Evolutionary conservation across 78 protist genomes (phyloP).

Genomic region (Dictyostelium discoideum): DNA sequence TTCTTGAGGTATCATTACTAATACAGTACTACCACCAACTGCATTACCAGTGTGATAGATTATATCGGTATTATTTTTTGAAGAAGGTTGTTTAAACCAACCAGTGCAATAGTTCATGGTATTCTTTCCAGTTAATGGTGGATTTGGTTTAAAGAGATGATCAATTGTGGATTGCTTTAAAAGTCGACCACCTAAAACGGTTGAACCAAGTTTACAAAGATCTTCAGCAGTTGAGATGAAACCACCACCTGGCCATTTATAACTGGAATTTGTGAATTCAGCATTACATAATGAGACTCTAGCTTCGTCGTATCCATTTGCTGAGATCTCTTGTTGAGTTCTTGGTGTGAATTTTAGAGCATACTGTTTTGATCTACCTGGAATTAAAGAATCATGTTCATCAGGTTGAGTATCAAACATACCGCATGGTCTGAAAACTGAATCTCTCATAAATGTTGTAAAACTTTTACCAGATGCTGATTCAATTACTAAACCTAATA

Average conservation of each 20-base stretch:
- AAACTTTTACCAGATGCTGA: not conserved
- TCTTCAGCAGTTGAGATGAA: constrained; percentile 26
- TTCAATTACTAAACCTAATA: constrained; percentile 40
- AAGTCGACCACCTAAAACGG: not conserved
- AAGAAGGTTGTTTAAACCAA: constrained; percentile 5
- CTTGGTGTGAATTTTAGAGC: not conserved
- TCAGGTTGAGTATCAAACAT: constrained; percentile 20
- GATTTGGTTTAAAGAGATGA: constrained; percentile 22
- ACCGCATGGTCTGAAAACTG: constrained; percentile 22
- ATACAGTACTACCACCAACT: constrained; percentile 34
- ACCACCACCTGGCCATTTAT: constrained; percentile 77
- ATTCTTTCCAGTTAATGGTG: not conserved
- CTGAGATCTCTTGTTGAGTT: not conserved
- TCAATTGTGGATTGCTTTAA: constrained; percentile 1
- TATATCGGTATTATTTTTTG: not conserved
- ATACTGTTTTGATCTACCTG: constrained; percentile 38
- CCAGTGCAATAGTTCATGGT: constrained; percentile 30
- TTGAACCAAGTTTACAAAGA: constrained; percentile 49
- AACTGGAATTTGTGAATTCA: constrained; percentile 40
- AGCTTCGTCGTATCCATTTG: not conserved
- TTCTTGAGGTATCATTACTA: constrained; percentile 19
- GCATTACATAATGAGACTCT: constrained; percentile 11
- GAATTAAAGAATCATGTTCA: constrained; percentile 28
- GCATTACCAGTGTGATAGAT: constrained; percentile 70
- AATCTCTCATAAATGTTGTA: constrained; percentile 21